Evolutionary conservation across 371 early-diverging fungal species (phyloP), one percentile per base, ranked within the genome.

Genomic region (Parasitella parasitica): DNA sequence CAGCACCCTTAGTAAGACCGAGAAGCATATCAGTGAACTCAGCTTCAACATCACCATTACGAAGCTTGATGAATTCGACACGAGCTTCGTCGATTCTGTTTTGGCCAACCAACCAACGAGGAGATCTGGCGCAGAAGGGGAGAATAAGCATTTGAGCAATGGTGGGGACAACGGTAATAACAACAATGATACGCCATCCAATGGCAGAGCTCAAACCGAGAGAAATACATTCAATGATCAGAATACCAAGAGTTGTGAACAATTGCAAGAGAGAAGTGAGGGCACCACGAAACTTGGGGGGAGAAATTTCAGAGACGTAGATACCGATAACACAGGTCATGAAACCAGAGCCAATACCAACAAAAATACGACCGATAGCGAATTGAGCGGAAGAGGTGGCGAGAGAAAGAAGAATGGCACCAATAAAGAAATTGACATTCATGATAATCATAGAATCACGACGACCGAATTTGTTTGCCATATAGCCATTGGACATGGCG

Each of bases 301-400:
- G 91, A 4, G 94, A 69, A 46, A 95, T 86, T 69, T 94, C 93
- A 18, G 87, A 86, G 36, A 96, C 83, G 63, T 95, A 97, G 27
- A 88, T 83, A 4, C 94, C 86, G 4, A 92, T 88, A 13, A 86
- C 87, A 36, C 87, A 90, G 46, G 92, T 89, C 55, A 89, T 87
- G 13, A 90, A 77, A 24, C 97, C 97, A 37, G 90, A 84, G 7
- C 87, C 95, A 54, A 94, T 71, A 55, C 98, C 98, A 49, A 88
- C 81, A 34, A 94, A 63, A 63, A 96, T 78, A 54, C 97, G 88
- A 0, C 94, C 51, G 16, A 57, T 27, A 52, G 52, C 55, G 30
- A 57, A 39, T n/a, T 38, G 36, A 50, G 38, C 49, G 52, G 63
- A 27, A 24, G 50, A 7, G 41, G 30, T 30, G 27, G 63, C 22